A percentile compares a stretch with the other conserved stretches of the same genome.
Evolutionary conservation across 805 yeast genomes (phyloP).

Genomic region (Schizosaccharomyces osmophilus): DNA sequence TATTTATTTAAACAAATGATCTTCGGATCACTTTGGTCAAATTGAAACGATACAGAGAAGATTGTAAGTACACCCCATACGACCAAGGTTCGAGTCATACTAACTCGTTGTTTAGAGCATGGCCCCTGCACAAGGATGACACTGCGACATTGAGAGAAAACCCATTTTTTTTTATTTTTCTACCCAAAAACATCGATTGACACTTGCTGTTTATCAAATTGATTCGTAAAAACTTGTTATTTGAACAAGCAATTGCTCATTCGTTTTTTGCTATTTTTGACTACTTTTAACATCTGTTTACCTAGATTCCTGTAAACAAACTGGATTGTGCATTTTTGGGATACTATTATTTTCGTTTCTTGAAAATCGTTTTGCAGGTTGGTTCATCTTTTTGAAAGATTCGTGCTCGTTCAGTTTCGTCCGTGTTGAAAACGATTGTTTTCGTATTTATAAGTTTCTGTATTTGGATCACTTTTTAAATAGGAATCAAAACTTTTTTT

Average conservation of each 20-base stretch:
- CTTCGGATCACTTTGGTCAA: constrained; percentile 2
- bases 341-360: no score
- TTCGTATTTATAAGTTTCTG: no score
- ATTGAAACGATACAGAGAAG: constrained; percentile 2
- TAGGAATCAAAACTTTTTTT: no score
- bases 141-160: constrained; percentile 2
- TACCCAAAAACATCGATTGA: not conserved
- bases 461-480: no score
- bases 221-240: not conserved
- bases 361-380: no score
- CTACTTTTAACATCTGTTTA: no score
- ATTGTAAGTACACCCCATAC: not conserved
- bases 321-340: no score
- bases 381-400: no score
- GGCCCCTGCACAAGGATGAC: constrained; percentile 3
- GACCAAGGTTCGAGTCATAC: not conserved
- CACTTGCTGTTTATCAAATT: not conserved
- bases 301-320: no score
- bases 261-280: no score
- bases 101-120: constrained; percentile 1
- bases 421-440: no score
- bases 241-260: not conserved
- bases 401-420: no score
- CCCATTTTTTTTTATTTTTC: not conserved
- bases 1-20: not conserved